Evolutionary conservation across 2,329 filamentous ascomycete genomes (phyloP).

Genomic region (Fusarium dimerum): DNA sequence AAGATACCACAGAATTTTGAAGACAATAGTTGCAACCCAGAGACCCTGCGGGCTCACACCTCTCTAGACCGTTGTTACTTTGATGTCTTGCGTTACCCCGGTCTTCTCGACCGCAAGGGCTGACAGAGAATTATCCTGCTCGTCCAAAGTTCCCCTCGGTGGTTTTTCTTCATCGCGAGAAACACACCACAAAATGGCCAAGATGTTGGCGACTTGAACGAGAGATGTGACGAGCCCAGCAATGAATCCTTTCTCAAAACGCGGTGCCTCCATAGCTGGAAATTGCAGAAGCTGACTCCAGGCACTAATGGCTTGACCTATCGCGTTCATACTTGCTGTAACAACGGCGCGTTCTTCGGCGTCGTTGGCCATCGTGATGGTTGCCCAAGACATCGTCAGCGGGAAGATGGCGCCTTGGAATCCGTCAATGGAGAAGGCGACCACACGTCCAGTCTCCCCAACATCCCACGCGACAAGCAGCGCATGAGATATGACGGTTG

Average conservation of each 20-base stretch:
- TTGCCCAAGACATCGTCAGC: constrained; percentile 43
- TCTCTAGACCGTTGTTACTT: neutral
- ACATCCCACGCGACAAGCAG: constrained; percentile 39
- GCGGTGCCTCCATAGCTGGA: constrained; percentile 37
- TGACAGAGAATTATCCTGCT: neutral
- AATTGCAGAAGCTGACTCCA: constrained; percentile 42
- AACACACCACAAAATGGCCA: neutral
- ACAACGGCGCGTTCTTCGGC: constrained; percentile 44
- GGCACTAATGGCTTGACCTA: constrained; percentile 43
- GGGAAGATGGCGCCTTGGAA: constrained; percentile 28
- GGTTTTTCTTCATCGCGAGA: neutral
- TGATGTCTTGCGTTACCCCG: neutral
- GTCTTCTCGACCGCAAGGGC: neutral
- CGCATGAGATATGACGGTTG: constrained; percentile 34
- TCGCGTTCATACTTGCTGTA: constrained; percentile 45
- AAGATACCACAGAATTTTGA: too few species aligned
- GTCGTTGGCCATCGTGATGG: constrained; percentile 38
- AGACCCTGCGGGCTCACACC: too few species aligned
- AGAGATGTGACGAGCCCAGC: neutral
- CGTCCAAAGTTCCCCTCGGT: neutral
- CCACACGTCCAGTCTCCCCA: constrained; percentile 38
- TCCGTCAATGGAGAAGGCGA: constrained; percentile 28
- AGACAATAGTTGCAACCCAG: too few species aligned
- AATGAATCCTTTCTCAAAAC: constrained; percentile 14
- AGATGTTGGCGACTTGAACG: neutral